These are phyloP conservation scores for Chromosphaera perkinsii DNA, from an alignment of 208 protist genomes.

Conservation along the genomic window DNA sequence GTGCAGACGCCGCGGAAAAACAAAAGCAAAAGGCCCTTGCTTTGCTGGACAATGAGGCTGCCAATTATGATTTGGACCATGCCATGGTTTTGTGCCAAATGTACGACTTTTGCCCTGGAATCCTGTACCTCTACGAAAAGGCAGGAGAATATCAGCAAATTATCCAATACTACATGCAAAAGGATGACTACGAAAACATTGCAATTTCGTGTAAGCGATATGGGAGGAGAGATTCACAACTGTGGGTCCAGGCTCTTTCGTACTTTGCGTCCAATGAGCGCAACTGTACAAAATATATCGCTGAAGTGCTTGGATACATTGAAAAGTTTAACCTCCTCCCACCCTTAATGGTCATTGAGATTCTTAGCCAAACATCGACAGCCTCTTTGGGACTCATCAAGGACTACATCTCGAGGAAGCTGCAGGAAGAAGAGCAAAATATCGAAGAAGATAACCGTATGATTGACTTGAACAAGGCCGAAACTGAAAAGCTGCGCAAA, in stretches of 20 bases:
- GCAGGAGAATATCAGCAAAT: slow-evolving; percentile 71
- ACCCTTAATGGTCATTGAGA: slow-evolving; percentile 79
- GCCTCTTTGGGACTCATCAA: slow-evolving; percentile 70
- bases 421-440: slow-evolving; percentile 36
- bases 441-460: slow-evolving; percentile 32
- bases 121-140: slow-evolving; percentile 75
- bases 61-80: slow-evolving; percentile 76
- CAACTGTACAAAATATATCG: slow-evolving; percentile 52
- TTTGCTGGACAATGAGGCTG: slow-evolving; percentile 15
- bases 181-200: slow-evolving; percentile 53
- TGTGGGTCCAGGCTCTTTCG: slow-evolving; percentile 79
- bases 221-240: slow-evolving; percentile 8
- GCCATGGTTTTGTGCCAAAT: slow-evolving; percentile 76
- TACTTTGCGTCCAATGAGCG: slow-evolving; percentile 59
- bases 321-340: slow-evolving; percentile 73
- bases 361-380: slow-evolving; percentile 56
- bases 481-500: slow-evolving; percentile 60
- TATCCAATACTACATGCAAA: slow-evolving; percentile 76
- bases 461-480: slow-evolving; percentile 58
- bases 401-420: slow-evolving; percentile 68
- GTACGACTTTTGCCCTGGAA: slow-evolving; percentile 74
- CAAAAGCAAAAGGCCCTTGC: background rate
- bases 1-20: too few species aligned
- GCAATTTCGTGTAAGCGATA: slow-evolving; percentile 16
- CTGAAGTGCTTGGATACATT: slow-evolving; percentile 66